Conservation (phyloP, 129 eudicot species). For the Flaveria robusta region DNA sequence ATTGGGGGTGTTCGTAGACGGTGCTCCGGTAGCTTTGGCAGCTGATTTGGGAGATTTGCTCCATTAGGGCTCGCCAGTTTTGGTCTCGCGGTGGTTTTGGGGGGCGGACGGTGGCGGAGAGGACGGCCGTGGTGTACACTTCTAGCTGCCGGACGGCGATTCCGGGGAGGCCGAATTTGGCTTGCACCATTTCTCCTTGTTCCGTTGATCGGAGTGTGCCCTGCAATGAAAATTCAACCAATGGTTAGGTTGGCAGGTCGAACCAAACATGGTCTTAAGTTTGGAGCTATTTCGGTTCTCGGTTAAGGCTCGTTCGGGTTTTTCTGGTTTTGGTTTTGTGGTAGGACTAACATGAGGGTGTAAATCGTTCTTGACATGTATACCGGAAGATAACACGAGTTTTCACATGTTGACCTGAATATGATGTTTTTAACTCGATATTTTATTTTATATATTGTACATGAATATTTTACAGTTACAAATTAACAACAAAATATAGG, state of each 20-base stretch:
- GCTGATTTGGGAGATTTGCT: slow-evolving; percentile 66
- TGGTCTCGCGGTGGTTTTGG: slow-evolving; percentile 80
- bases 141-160: slow-evolving; percentile 83
- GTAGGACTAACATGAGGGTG: no score
- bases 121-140: slow-evolving; percentile 90
- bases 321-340: no score
- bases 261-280: no score
- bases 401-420: no score
- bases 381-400: no score
- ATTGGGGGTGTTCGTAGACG: slow-evolving; percentile 84
- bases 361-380: no score
- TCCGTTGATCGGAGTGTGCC: slow-evolving; percentile 92
- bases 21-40: slow-evolving; percentile 71
- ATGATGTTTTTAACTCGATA: no score
- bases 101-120: slow-evolving; percentile 85
- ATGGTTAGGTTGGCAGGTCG: background rate
- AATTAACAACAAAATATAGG: no score
- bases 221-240: slow-evolving; percentile 43
- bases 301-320: no score
- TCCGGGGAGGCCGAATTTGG: slow-evolving; percentile 85
- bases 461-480: no score
- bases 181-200: slow-evolving; percentile 99
- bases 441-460: no score
- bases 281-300: no score
- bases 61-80: slow-evolving; percentile 93